A percentile compares a stretch with the other conserved stretches of the same genome.
Conservation (phyloP, 345 rosid genomes). For the Linum usitatissimum region DNA sequence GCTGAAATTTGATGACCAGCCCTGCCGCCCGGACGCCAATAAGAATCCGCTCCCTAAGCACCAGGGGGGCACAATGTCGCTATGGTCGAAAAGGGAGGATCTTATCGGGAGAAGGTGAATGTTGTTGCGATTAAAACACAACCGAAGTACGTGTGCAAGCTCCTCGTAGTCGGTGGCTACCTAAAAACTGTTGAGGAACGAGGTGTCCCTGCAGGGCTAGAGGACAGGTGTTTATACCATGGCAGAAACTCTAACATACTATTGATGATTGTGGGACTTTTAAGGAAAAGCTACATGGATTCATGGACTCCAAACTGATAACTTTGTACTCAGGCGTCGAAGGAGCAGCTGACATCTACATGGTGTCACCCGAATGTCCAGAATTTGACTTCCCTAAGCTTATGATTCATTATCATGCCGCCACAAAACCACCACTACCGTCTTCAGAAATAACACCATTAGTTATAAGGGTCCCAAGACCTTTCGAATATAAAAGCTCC, state of each 20-base stretch:
- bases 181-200: too few species aligned
- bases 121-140: not conserved
- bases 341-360: too few species aligned
- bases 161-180: too few species aligned
- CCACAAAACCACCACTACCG: not conserved
- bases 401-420: not conserved
- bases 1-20: not conserved
- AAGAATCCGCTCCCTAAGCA: not conserved
- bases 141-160: too few species aligned
- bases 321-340: too few species aligned
- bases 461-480: not conserved
- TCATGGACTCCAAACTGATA: too few species aligned
- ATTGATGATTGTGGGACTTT: too few species aligned
- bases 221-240: too few species aligned
- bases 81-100: not conserved
- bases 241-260: too few species aligned
- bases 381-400: too few species aligned
- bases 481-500: not conserved
- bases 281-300: too few species aligned
- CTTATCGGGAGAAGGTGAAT: not conserved
- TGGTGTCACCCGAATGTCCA: too few species aligned
- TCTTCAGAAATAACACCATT: not conserved
- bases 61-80: not conserved
- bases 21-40: not conserved
- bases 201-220: not conserved